Evolutionary conservation across 2,329 filamentous ascomycete genomes (phyloP).

Genomic region (Venturia nashicola): DNA sequence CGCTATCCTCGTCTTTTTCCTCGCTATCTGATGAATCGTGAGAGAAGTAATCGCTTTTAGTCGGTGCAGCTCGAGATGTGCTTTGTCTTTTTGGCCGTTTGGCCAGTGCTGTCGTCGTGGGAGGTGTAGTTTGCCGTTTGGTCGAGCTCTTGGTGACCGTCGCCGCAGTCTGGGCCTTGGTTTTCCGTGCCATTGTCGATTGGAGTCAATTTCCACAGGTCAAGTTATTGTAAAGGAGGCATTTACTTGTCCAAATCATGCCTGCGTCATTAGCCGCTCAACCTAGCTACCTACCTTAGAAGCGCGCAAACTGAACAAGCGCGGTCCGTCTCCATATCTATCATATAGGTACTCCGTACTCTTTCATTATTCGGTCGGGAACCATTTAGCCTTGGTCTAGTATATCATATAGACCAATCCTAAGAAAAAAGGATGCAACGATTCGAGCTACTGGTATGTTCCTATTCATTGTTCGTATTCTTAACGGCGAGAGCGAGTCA

Average conservation of each 20-base stretch:
- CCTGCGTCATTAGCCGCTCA: background rate
- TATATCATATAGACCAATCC: too few species aligned
- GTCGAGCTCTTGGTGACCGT: slow-evolving; percentile 19
- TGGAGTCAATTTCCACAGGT: background rate
- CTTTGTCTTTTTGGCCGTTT: slow-evolving; percentile 12
- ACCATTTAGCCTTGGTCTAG: too few species aligned
- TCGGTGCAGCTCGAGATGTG: slow-evolving; percentile 14
- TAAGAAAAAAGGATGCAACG: too few species aligned
- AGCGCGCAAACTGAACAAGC: background rate
- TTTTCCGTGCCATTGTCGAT: slow-evolving; percentile 20
- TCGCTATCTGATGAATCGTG: slow-evolving; percentile 29
- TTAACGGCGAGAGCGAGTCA: too few species aligned
- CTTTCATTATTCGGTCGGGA: too few species aligned
- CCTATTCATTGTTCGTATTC: too few species aligned
- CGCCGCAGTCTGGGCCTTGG: slow-evolving; percentile 13
- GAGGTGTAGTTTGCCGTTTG: slow-evolving; percentile 22
- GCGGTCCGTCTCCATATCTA: too few species aligned
- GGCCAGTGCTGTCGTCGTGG: slow-evolving; percentile 22
- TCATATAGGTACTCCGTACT: too few species aligned
- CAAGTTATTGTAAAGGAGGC: background rate
- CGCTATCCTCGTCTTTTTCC: slow-evolving; percentile 23
- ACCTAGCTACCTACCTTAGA: background rate
- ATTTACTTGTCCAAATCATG: background rate
- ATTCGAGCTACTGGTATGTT: too few species aligned
- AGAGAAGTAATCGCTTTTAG: slow-evolving; percentile 22